Conservation (phyloP, 495 filamentous ascomycete species). For the Penicillium cataractarum region DNA sequence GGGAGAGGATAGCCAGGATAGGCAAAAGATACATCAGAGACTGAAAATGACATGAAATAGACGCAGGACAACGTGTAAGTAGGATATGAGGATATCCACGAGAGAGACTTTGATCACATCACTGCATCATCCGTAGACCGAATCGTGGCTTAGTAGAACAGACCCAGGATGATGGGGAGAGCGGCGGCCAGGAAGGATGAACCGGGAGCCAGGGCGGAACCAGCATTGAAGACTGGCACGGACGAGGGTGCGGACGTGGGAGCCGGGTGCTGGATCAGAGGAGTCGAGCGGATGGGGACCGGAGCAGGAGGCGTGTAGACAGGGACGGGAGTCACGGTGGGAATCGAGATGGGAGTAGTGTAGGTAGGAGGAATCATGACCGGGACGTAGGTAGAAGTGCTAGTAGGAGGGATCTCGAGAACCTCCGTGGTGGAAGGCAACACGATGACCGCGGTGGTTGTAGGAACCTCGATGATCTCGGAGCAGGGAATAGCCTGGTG, state of each 20-base stretch:
- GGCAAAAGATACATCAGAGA: conserved; percentile 18
- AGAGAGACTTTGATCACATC: conserved; percentile 3
- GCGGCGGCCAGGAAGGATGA: conserved; percentile 22
- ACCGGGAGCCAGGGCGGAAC: conserved; percentile 27
- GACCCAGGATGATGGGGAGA: conserved; percentile 25
- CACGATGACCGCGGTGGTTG: conserved; percentile 1
- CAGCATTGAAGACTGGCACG: conserved; percentile 27
- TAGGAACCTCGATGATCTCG: conserved; percentile 22
- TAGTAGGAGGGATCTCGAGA: conserved; percentile 6
- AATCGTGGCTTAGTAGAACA: conserved; percentile 21
- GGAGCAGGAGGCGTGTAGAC: conserved; percentile 14
- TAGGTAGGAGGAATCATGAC: conserved; percentile 22
- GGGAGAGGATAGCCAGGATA: neutral
- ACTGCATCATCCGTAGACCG: neutral
- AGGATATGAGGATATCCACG: neutral
- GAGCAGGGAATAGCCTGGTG: conserved; percentile 28
- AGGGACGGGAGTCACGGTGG: conserved; percentile 24
- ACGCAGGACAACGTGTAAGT: conserved; percentile 4
- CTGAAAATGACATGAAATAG: conserved; percentile 6
- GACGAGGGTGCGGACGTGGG: conserved; percentile 20
- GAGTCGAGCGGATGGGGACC: conserved; percentile 22
- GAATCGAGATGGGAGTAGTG: conserved; percentile 26
- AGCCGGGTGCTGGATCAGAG: conserved; percentile 26
- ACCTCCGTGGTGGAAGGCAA: conserved; percentile 1
- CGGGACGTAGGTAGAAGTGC: conserved; percentile 29